A percentile compares a stretch with the other conserved stretches of the same genome.
Conservation (phyloP, 2,329 filamentous ascomycete species). For the Trichophyton verrucosum region DNA sequence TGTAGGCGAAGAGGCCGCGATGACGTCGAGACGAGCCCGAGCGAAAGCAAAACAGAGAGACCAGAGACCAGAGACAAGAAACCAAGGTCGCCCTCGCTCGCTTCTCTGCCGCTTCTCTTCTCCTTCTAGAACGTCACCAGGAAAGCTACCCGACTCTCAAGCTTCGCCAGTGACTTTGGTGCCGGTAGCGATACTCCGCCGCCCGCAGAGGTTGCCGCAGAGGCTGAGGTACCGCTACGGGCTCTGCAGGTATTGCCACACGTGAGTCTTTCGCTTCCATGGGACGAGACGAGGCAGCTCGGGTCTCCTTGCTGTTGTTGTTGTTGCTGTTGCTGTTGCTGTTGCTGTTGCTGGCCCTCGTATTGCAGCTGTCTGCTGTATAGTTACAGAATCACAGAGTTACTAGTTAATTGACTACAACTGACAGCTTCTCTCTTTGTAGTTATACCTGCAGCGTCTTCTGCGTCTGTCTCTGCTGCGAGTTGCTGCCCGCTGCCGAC, state of each 20-base stretch:
- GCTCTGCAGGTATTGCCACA: neutral
- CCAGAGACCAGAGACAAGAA: neutral
- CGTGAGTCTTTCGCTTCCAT: neutral
- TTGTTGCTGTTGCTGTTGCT: no score
- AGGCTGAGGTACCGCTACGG: neutral
- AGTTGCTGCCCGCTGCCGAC: neutral
- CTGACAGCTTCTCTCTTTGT: no score
- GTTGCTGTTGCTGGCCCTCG: no score
- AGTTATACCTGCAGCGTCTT: no score
- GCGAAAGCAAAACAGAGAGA: neutral
- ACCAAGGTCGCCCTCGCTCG: neutral
- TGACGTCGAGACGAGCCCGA: no score
- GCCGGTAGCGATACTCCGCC: neutral
- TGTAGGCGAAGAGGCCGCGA: no score
- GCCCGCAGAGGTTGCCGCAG: no score
- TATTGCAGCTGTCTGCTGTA: neutral
- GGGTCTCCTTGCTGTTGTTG: no score
- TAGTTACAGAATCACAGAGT: neutral
- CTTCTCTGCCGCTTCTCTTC: neutral
- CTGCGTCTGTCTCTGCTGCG: no score
- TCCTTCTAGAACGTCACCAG: slow-evolving; percentile 3
- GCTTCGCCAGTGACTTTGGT: neutral
- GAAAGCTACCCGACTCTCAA: neutral
- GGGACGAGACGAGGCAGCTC: neutral
- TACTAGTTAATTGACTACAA: no score